Base-by-base conservation (phyloP, 495 filamentous ascomycete genomes). In the Aspergillus coremiiformis region DNA sequence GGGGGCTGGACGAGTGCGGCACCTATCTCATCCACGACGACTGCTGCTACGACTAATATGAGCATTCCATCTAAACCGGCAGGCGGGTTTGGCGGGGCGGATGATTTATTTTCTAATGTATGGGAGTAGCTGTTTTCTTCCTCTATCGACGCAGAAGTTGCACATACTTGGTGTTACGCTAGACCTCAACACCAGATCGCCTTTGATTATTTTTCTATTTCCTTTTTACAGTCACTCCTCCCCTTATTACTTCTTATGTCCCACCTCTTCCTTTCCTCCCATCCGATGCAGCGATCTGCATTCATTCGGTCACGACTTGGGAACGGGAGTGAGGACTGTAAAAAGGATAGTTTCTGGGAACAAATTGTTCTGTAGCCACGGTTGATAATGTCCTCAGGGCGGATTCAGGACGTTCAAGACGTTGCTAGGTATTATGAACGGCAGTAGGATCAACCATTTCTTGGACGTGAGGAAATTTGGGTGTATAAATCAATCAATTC, bases 81-180 rank as follows among this genome's bases (percentile, higher is more conserved):
- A 30, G 77, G 76, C 59, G 85, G 84, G 49, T 85, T 88, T 68
- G 83, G 80, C 3, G 81, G 76, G 11, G 73, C 73, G 48, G 90
- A 96, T 57, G 90, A 96, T 73, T 67, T 96, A 61, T 96, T 95
- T 66, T 90, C 86, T 35, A 96, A 96, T 71, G 90, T 96, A 53
- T 96, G 90, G 90, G 77, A 88, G 68, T 94, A 72, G 51, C 49
- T 30, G 32, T 46, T 51, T 27, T 46, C 44, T 53, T 23, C 22
- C 30, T 44, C 17, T 47, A 21, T 17, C 42, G 17, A 15, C 15
- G 19, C 17, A 15, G n/a, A 47, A 33, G 39, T 43, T 53, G 53
- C 54, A 57, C 54, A 57, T 53, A 52, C n/a, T 30, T 52, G 44
- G 39, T 44, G 45, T 54, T 54, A 43, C 20, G 10, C 41, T 55